A percentile compares a stretch with the other conserved stretches of the same genome.
Conservation (phyloP, 768 basidiomycete species). For the Pulveroboletus sp. region DNA sequence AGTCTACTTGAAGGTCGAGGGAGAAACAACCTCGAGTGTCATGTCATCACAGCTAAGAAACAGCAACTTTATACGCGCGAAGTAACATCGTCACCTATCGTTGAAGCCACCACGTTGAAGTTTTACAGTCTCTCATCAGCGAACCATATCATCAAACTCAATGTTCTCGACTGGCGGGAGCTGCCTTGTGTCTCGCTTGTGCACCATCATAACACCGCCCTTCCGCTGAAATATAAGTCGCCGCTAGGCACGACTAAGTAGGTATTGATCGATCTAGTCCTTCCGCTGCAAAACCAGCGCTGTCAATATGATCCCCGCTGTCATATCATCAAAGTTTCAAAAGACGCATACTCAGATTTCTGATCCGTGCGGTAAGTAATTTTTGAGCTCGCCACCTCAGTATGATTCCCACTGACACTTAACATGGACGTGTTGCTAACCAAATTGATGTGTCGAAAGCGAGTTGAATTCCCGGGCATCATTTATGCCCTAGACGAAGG, state of each 20-base stretch:
- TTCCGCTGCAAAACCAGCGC: background rate
- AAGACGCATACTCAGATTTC: no score
- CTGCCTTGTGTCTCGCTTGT: background rate
- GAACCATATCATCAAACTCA: background rate
- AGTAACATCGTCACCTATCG: background rate
- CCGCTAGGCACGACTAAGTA: constrained; percentile 8
- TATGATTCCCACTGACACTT: no score
- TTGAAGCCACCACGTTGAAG: no score
- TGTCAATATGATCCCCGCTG: background rate
- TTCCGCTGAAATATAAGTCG: constrained; percentile 4
- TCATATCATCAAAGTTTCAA: background rate
- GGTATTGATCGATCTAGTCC: no score
- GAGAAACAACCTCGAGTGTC: no score
- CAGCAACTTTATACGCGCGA: background rate
- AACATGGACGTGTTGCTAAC: no score
- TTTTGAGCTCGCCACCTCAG: no score
- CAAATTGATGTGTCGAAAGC: no score
- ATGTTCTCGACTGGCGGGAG: background rate
- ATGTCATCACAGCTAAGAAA: background rate
- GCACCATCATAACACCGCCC: background rate
- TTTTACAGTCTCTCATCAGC: background rate
- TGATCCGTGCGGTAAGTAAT: no score
- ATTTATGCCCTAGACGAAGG: no score
- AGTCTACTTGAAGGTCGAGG: background rate
- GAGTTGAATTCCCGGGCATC: no score